Conservation (phyloP, 495 filamentous ascomycete species). For the Aspergillus mulundensis region DNA sequence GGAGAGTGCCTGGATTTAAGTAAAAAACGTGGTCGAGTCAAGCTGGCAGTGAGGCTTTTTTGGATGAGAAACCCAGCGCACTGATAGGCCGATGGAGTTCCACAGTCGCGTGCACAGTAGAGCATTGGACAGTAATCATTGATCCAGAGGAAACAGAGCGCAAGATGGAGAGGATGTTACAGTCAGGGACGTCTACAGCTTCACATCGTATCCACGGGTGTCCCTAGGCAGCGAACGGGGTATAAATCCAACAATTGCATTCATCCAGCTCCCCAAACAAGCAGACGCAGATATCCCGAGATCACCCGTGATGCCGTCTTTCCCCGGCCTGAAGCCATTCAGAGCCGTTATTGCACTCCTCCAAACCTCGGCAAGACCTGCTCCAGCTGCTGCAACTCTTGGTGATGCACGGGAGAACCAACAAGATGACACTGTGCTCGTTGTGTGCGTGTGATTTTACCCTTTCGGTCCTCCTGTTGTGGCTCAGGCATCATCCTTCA, state of each 20-base stretch:
- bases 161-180: too few species aligned
- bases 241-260: neutral
- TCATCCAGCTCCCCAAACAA: neutral
- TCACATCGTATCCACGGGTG: neutral
- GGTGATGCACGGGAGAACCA: neutral
- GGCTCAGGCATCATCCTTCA: conserved; percentile 9
- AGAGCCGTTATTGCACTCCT: conserved; percentile 9
- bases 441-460: conserved; percentile 3
- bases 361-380: conserved; percentile 7
- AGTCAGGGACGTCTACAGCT: neutral
- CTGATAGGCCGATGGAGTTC: conserved; percentile 5
- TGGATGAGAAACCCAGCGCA: neutral
- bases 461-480: conserved; percentile 2
- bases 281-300: neutral
- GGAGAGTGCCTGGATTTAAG: conserved; percentile 4
- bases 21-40: conserved; percentile 8
- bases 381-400: neutral
- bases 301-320: conserved; percentile 1
- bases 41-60: conserved; percentile 11
- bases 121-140: neutral
- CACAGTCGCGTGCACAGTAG: conserved; percentile 8
- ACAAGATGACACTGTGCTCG: neutral
- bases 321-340: conserved; percentile 7
- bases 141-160: neutral
- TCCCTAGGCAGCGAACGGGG: neutral